These are phyloP conservation scores for Tulasnella sp. DNA, from an alignment of 768 basidiomycete species.

Conservation along the genomic window DNA sequence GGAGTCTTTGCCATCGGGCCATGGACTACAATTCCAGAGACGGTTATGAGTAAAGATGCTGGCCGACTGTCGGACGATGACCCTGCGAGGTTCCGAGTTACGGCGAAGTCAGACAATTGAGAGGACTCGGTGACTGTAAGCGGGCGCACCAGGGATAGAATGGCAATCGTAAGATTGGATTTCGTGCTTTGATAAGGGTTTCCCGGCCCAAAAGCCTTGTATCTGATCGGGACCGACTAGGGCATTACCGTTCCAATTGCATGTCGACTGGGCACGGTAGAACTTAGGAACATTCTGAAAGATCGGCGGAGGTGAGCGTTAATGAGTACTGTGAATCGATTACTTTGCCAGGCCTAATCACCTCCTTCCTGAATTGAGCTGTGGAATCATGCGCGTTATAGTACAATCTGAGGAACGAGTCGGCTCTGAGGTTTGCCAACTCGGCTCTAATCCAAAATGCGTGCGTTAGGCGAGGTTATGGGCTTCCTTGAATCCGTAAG, in stretches of 20 bases:
- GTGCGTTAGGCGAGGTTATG: background rate
- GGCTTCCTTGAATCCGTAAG: background rate
- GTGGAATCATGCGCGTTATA: constrained; percentile 75
- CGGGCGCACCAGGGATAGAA: constrained; percentile 62
- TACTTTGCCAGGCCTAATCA: background rate
- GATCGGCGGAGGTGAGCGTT: too few relatives aligned
- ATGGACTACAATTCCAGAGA: constrained; percentile 60
- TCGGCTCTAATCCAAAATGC: constrained; percentile 50
- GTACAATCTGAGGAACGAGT: constrained; percentile 74
- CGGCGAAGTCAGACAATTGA: background rate
- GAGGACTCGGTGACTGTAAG: background rate
- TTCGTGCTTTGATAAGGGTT: constrained; percentile 58
- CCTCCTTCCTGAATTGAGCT: constrained; percentile 39
- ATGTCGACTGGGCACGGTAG: constrained; percentile 65
- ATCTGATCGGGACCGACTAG: constrained; percentile 66
- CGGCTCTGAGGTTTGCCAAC: constrained; percentile 75
- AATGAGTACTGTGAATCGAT: background rate
- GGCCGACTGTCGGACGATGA: constrained; percentile 33
- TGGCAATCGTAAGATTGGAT: constrained; percentile 85
- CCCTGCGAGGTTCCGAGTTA: background rate
- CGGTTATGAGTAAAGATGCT: constrained; percentile 68
- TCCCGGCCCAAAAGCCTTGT: constrained; percentile 19
- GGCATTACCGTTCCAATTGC: constrained; percentile 82
- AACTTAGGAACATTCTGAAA: constrained; percentile 65
- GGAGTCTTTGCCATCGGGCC: constrained; percentile 25